Evolutionary conservation across 176 grass and related monocot genomes (phyloP).

Genomic region (Olyra latifolia): DNA sequence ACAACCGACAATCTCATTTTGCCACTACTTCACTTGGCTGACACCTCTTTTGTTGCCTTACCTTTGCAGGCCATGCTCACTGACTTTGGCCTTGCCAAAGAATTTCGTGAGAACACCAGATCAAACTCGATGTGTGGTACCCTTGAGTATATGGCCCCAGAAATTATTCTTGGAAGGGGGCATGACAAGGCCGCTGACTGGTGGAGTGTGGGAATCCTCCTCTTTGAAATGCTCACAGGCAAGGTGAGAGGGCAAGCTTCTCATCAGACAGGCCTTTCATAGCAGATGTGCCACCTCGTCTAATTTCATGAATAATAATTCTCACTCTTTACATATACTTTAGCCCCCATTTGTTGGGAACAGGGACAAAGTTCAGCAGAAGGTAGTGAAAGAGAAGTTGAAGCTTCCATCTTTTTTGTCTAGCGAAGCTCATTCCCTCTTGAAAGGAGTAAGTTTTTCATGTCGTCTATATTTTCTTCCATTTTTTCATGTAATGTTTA

Average conservation of each 20-base stretch:
- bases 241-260: slow-evolving; percentile 43
- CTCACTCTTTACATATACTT: slow-evolving; percentile 8
- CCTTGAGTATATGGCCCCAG: slow-evolving; percentile 94
- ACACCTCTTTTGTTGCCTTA: neutral
- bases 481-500: neutral
- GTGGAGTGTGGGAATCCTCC: slow-evolving; percentile 96
- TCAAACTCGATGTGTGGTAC: slow-evolving; percentile 95
- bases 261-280: neutral
- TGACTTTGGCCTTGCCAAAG: slow-evolving; percentile 92
- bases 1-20: neutral
- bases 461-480: neutral
- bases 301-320: neutral
- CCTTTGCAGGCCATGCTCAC: slow-evolving; percentile 83
- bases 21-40: neutral
- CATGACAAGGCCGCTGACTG: slow-evolving; percentile 98
- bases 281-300: neutral
- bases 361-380: slow-evolving; percentile 86
- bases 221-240: slow-evolving; percentile 98
- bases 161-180: slow-evolving; percentile 81
- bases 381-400: slow-evolving; percentile 85
- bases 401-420: slow-evolving; percentile 87
- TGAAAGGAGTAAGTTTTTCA: slow-evolving; percentile 82
- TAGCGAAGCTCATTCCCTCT: slow-evolving; percentile 87
- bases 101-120: slow-evolving; percentile 84
- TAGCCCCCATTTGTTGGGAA: slow-evolving; percentile 84